Percentiles rank a stretch among this genome's conserved stretches.
Conservation (phyloP, 2,329 filamentous ascomycete genomes). For the Diaporthe citrichinensis region DNA sequence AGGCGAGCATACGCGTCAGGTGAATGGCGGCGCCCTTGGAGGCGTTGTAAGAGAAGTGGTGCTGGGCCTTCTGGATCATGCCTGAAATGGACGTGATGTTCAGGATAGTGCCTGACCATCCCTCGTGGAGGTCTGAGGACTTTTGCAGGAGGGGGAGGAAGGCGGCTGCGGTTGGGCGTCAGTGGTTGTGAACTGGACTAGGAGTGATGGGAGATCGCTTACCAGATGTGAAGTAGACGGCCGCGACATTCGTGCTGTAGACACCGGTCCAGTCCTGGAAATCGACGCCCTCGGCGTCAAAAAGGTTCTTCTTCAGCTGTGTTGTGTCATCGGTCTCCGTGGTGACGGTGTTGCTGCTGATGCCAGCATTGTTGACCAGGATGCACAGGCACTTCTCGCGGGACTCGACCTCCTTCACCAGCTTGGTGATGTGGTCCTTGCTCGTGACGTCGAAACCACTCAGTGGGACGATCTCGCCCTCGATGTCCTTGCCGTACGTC, state of each 20-base stretch:
- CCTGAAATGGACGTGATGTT: constrained; percentile 80
- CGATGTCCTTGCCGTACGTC: constrained; percentile 66
- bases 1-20: constrained; percentile 73
- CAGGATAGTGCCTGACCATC: constrained; percentile 72
- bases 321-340: constrained; percentile 66
- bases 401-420: constrained; percentile 70
- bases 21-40: constrained; percentile 77
- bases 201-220: neutral
- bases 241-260: constrained; percentile 83
- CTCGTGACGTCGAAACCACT: constrained; percentile 71
- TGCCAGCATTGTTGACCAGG: constrained; percentile 78
- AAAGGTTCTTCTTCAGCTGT: constrained; percentile 73
- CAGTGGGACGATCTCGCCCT: constrained; percentile 72
- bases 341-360: constrained; percentile 69
- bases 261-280: constrained; percentile 80
- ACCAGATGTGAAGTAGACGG: constrained; percentile 69
- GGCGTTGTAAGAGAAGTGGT: constrained; percentile 76
- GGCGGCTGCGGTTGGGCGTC: constrained; percentile 58
- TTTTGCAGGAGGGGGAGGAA: constrained; percentile 74
- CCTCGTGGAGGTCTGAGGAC: constrained; percentile 56
- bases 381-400: constrained; percentile 73
- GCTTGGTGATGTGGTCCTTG: constrained; percentile 69
- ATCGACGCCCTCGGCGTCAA: constrained; percentile 70
- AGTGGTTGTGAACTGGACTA: neutral
- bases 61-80: constrained; percentile 72